Base-by-base conservation (phyloP, 495 filamentous ascomycete genomes). In the Hyaloscypha bicolor region DNA sequence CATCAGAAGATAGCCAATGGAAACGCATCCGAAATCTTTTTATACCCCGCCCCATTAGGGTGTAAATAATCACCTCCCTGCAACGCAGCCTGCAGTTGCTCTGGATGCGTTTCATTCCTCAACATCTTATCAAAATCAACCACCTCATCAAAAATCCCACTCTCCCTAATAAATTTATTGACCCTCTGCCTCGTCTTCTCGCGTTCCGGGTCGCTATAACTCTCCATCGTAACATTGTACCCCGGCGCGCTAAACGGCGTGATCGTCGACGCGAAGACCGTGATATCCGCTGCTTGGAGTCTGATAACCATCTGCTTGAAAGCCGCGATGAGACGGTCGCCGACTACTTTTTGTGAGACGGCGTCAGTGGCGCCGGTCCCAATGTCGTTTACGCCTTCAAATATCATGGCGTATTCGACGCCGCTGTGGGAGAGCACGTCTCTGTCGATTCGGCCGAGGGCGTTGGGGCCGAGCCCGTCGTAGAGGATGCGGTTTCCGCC, bases 31-130 rank as follows among this genome's bases (percentile, higher is more conserved):
- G 88, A 90, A 71, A 93, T 80, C 0, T 80, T 82, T 1, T 88
- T 79, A 74, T 86, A 92, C 0, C 86, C 89, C 9, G 74, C 79
- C n/a, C 80, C 82, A 76, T 88, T 92, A 0, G 88, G 88, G 80
- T 93, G 90, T 71, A 93, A 74, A 72, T 86, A 86, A 76, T 92
- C 90, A 0, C 90, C 90, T 4, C 87, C 85, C 67, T 92, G 84
- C 73, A 81, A 90, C 72, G 81, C 68, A 21, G 56, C 70, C 48
- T 76, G 77, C 68, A 92, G 67, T 69, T 77, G 65, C 62, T 75
- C 77, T 31, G 75, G 71, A 33, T 81, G 77, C 1, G 74, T 69
- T 14, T 80, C 78, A 74, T 91, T 83, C 31, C 83, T 79, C 56
- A 91, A 57, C 29, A 86, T 75, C 55, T 70, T 76, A 69, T 86